These are phyloP conservation scores for Apophysomyces variabilis DNA, from an alignment of 371 early-diverging fungal species.

Conservation along the genomic window DNA sequence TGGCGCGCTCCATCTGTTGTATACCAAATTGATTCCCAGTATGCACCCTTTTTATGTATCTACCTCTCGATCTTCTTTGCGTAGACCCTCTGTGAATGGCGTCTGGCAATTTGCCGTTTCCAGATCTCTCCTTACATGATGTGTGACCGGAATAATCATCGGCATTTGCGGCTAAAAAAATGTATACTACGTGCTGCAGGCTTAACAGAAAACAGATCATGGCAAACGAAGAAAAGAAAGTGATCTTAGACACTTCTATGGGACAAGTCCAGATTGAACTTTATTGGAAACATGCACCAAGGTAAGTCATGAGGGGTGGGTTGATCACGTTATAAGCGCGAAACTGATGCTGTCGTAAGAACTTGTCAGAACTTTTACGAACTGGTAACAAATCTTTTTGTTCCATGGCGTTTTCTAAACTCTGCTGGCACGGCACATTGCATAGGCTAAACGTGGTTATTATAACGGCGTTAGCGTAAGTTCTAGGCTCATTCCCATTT, in stretches of 20 bases:
- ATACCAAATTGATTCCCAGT: too few species aligned
- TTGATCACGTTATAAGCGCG: too few species aligned
- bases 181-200: too few species aligned
- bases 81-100: too few species aligned
- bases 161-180: too few species aligned
- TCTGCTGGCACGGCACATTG: not conserved
- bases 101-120: too few species aligned
- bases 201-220: constrained; percentile 2
- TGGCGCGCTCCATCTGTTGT: too few species aligned
- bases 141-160: too few species aligned
- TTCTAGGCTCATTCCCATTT: constrained; percentile 9
- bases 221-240: constrained; percentile 31
- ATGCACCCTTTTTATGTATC: too few species aligned
- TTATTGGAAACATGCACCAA: constrained; percentile 77
- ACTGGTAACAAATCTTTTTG: constrained; percentile 45
- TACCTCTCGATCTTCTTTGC: too few species aligned
- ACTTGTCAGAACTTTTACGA: constrained; percentile 83
- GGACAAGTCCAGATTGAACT: constrained; percentile 70
- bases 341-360: constrained; percentile 21
- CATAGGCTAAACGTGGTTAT: constrained; percentile 66
- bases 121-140: too few species aligned
- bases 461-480: constrained; percentile 73
- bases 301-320: constrained; percentile 24
- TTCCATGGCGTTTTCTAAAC: not conserved
- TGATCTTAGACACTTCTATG: constrained; percentile 69